Evolutionary conservation across 768 basidiomycete genomes (phyloP).

Genomic region (Saitozyma sp.): DNA sequence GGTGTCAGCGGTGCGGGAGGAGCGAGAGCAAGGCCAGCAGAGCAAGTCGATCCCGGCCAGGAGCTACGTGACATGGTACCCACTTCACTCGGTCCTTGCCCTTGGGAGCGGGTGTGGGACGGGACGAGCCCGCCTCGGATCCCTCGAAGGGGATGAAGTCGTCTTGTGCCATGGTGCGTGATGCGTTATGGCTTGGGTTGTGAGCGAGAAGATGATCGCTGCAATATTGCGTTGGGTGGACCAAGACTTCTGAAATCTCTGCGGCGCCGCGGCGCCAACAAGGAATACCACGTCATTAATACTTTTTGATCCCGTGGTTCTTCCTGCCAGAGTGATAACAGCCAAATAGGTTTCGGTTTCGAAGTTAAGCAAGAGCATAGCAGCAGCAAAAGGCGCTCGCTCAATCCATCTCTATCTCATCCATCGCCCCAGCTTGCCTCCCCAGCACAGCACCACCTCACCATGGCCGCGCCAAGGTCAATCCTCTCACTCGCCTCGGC

Average conservation of each 20-base stretch:
- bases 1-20: neutral
- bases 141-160: slow-evolving; percentile 22
- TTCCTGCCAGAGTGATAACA: too few species aligned
- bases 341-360: too few species aligned
- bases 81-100: slow-evolving; percentile 42
- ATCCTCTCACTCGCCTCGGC: neutral
- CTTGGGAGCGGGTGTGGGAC: slow-evolving; percentile 14
- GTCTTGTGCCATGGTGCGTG: slow-evolving; percentile 18
- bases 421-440: neutral
- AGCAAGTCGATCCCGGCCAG: neutral
- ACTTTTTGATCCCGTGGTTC: too few species aligned
- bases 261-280: neutral
- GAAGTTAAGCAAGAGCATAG: too few species aligned
- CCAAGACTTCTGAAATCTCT: too few species aligned
- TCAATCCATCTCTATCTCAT: neutral
- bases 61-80: slow-evolving; percentile 4
- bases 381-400: neutral
- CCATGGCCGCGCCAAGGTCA: slow-evolving; percentile 3
- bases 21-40: neutral
- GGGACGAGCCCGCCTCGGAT: neutral
- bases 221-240: too few species aligned
- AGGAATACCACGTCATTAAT: neutral
- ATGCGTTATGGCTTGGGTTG: neutral
- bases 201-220: neutral
- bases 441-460: neutral